Evolutionary conservation across 2,329 filamentous ascomycete species (phyloP), one percentile per base, ranked within the genome.

Genomic region (Colletotrichum zoysiae): DNA sequence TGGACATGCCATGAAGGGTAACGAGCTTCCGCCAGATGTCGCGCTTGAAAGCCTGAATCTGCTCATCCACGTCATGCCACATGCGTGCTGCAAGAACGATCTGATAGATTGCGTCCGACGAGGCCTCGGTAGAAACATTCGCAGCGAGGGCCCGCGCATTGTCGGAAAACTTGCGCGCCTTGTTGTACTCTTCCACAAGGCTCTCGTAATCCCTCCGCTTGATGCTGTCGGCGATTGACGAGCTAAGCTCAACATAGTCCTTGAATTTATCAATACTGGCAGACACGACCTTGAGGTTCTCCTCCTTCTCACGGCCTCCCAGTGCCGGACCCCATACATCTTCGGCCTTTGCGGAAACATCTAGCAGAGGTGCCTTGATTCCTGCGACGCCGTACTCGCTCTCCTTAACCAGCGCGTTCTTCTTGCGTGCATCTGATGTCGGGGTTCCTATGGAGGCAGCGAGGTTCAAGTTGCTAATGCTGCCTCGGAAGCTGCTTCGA

Each of bases 261-360:
- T 91, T 92, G 79, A 96, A 93, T 73, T 90, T 90, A 73, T 96
- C 92, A 59, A 99, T 86, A 18, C 92, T 91, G 11, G 88, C 87
- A 30, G 95, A 87, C 11, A 98, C 90, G 0, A 89, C 87, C 80
- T 95, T 97, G 67, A 99, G 86, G 73, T 92, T 92, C 78, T 95
- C 93, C 78, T 98, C 96, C 78, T 95, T 95, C 77, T 98, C 95
- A 38, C 94, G 90, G 4, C 96, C 96, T 60, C 95, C 94, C 48
- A 99, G 82, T 1, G 96, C 95, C 2, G 96, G 96, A 0, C 96
- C 96, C 95, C 97, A 99, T 11, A 99, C 93, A 78, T 99, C 96
- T 81, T 98, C 95, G 0, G 95, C 96, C 81, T 98, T 98, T 73
- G 95, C 93, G 0, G 94, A 94, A 14, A 97, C 94, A 77, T 98